A percentile compares a stretch with the other conserved stretches of the same genome.
Conservation (phyloP, 768 basidiomycete genomes). For the Lentinula sp. region DNA sequence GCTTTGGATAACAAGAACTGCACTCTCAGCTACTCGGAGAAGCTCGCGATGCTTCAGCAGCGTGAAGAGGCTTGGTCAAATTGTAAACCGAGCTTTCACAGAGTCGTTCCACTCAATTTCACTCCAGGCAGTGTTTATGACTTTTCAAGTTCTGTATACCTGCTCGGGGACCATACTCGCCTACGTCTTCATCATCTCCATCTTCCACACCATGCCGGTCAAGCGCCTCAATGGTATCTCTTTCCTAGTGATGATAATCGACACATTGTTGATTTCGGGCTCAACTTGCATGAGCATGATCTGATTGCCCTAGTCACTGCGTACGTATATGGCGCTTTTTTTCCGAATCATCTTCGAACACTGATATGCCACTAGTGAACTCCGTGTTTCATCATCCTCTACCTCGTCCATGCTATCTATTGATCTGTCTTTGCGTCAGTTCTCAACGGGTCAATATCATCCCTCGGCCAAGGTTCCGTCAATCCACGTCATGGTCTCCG, state of each 20-base stretch:
- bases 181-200: conserved; percentile 23
- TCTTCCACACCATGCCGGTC: conserved; percentile 22
- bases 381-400: neutral
- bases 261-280: conserved; percentile 34
- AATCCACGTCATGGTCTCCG: conserved; percentile 11
- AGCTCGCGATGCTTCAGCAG: conserved; percentile 17
- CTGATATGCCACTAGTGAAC: neutral
- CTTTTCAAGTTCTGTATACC: conserved; percentile 32
- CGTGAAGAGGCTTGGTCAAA: conserved; percentile 25
- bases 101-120: conserved; percentile 19
- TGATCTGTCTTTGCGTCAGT: conserved; percentile 12
- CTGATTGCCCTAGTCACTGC: conserved; percentile 33
- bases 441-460: conserved; percentile 15
- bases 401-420: conserved; percentile 1
- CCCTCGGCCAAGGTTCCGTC: conserved; percentile 8
- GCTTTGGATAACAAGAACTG: conserved; percentile 24
- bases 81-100: conserved; percentile 18
- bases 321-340: conserved; percentile 19
- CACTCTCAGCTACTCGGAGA: conserved; percentile 17
- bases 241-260: conserved; percentile 18
- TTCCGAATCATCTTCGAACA: neutral
- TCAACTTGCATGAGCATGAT: conserved; percentile 38
- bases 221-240: conserved; percentile 21
- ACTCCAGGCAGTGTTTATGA: conserved; percentile 34
- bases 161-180: conserved; percentile 23